Evolutionary conservation across 2,329 filamentous ascomycete species (phyloP).

Genomic region (Fusarium lyarnte): DNA sequence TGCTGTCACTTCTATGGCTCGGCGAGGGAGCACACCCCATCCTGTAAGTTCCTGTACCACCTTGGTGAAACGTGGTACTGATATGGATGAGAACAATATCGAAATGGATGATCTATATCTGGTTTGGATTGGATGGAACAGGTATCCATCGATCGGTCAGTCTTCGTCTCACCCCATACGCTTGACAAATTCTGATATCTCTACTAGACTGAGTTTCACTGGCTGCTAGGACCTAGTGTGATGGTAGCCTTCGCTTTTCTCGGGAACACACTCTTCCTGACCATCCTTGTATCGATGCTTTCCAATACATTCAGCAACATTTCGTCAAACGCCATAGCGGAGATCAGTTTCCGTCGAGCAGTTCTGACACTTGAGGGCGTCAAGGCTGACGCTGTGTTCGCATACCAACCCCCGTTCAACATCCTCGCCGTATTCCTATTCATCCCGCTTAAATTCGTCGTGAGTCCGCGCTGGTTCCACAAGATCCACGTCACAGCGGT

Average conservation of each 20-base stretch:
- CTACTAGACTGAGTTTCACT: constrained; percentile 73
- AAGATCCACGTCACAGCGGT: constrained; percentile 86
- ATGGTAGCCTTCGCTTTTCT: constrained; percentile 89
- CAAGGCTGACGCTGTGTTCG: constrained; percentile 84
- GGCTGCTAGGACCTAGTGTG: constrained; percentile 78
- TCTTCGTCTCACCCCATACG: background rate
- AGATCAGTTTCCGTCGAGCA: constrained; percentile 83
- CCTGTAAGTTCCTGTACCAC: constrained; percentile 54
- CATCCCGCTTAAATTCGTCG: constrained; percentile 79
- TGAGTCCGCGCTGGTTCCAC: constrained; percentile 87
- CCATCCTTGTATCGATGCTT: constrained; percentile 86
- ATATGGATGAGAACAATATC: constrained; percentile 67
- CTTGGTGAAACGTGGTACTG: background rate
- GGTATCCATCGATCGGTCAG: constrained; percentile 67
- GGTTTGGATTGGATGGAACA: constrained; percentile 84
- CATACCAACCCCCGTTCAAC: constrained; percentile 86
- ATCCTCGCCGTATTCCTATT: constrained; percentile 78
- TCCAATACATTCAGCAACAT: constrained; percentile 86
- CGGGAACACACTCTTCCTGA: constrained; percentile 89
- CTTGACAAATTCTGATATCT: constrained; percentile 6
- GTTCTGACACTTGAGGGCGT: constrained; percentile 87
- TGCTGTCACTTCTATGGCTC: constrained; percentile 83
- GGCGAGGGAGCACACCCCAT: constrained; percentile 70
- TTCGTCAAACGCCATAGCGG: constrained; percentile 78
- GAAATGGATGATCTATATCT: constrained; percentile 94